Percentiles rank a stretch among this genome's conserved stretches.
phyloP scores from a whole-genome alignment of 305 asterid genomes.

The Plantago coronopus region DNA sequence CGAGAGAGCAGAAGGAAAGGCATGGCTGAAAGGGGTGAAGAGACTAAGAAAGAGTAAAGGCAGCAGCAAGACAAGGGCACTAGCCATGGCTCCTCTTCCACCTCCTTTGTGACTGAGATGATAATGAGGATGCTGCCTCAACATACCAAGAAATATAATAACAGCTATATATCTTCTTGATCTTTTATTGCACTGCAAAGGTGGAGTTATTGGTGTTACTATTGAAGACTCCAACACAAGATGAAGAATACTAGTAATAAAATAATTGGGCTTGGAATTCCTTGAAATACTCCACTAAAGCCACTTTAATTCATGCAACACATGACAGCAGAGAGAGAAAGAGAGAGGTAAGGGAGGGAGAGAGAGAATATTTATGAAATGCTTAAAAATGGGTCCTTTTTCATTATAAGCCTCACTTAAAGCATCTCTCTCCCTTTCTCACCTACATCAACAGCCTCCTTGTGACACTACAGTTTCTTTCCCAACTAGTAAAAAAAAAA shows the following conservation, averaged over 20 bases:
- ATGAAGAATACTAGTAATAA: background rate
- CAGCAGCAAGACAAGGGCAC: constrained; percentile 58
- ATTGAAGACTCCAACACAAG: background rate
- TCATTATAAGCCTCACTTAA: constrained; percentile 49
- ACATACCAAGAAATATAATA: constrained; percentile 5
- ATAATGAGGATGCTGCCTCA: constrained; percentile 35
- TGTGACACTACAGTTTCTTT: background rate
- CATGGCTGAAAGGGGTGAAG: constrained; percentile 61
- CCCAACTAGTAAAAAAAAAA: background rate
- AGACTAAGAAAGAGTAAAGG: constrained; percentile 51
- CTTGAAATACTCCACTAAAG: constrained; percentile 38
- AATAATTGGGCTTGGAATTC: constrained; percentile 19
- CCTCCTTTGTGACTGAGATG: constrained; percentile 48
- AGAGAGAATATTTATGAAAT: constrained; percentile 25
- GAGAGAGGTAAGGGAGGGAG: constrained; percentile 19
- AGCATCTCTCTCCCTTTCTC: constrained; percentile 66
- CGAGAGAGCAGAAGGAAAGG: constrained; percentile 63
- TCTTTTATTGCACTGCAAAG: constrained; percentile 28
- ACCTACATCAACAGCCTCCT: constrained; percentile 18
- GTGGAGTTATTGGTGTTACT: constrained; percentile 1
- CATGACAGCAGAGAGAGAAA: constrained; percentile 12
- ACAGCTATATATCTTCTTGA: constrained; percentile 18
- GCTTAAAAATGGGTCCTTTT: constrained; percentile 34
- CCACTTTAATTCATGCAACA: constrained; percentile 25
- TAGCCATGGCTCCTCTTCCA: constrained; percentile 75